These are phyloP conservation scores for Phytophthora meadii DNA, from an alignment of 352 stramenopile genomes.

Conservation along the genomic window DNA sequence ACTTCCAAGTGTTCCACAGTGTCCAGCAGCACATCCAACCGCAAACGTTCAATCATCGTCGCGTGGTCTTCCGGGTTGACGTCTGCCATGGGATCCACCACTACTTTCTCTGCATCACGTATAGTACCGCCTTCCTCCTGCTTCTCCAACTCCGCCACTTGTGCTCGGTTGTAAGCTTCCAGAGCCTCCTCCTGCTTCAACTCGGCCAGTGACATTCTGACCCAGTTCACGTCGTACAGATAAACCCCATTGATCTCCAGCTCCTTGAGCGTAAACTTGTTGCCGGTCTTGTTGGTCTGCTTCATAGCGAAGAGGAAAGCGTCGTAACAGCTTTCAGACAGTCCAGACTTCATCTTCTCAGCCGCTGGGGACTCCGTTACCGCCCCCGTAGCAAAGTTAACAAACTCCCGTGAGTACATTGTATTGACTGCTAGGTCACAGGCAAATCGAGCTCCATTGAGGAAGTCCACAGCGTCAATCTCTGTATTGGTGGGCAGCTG, in stretches of 20 bases:
- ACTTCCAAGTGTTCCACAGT: conserved; percentile 54
- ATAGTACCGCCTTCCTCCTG: conserved; percentile 15
- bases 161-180: conserved; percentile 41
- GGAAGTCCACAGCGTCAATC: conserved; percentile 58
- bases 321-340: conserved; percentile 56
- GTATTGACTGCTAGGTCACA: conserved; percentile 56
- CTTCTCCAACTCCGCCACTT: conserved; percentile 43
- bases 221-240: conserved; percentile 53
- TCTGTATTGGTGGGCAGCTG: conserved; percentile 57
- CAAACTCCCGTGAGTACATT: conserved; percentile 65
- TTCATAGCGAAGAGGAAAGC: conserved; percentile 64
- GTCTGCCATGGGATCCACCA: conserved; percentile 14
- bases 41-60: conserved; percentile 48
- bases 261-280: conserved; percentile 53
- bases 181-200: conserved; percentile 52
- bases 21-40: conserved; percentile 48
- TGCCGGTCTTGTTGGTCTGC: conserved; percentile 54
- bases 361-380: conserved; percentile 46
- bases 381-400: conserved; percentile 52
- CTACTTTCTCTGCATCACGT: conserved; percentile 11
- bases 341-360: conserved; percentile 43
- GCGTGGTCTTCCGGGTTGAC: conserved; percentile 28
- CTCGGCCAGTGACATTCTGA: conserved; percentile 51
- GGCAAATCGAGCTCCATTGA: conserved; percentile 57
- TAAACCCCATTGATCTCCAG: conserved; percentile 63